phyloP scores from a whole-genome alignment of 2,329 filamentous ascomycete genomes.

The Teratosphaeria gauchensis region DNA sequence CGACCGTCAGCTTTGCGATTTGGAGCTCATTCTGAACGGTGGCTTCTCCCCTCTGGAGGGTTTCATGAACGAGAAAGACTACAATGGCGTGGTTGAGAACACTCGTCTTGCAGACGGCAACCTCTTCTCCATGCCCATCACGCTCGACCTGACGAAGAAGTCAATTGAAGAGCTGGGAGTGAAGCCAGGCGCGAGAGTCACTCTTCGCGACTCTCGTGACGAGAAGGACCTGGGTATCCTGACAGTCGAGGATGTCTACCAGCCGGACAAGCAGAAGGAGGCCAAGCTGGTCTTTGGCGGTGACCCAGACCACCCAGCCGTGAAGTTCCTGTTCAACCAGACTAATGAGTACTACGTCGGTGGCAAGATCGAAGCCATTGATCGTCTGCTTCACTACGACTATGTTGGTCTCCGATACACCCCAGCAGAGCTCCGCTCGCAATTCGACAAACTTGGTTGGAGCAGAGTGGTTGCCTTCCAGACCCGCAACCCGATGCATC shows the following conservation, averaged over 20 bases:
- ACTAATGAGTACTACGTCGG: conserved; percentile 86
- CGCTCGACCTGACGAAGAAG: conserved; percentile 70
- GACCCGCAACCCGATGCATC: conserved; percentile 98
- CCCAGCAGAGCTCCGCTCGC: conserved; percentile 82
- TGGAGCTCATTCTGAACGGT: conserved; percentile 93
- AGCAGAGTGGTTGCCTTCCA: conserved; percentile 96
- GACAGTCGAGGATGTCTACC: conserved; percentile 91
- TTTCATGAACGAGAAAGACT: conserved; percentile 96
- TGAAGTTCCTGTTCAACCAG: conserved; percentile 77
- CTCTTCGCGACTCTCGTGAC: conserved; percentile 90
- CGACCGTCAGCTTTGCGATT: conserved; percentile 93
- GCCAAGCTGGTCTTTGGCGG: conserved; percentile 91
- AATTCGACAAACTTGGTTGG: conserved; percentile 99
- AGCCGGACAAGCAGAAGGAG: conserved; percentile 85
- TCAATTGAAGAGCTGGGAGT: conserved; percentile 66
- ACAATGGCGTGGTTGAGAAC: conserved; percentile 83
- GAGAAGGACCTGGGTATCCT: conserved; percentile 93
- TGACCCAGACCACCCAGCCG: conserved; percentile 76
- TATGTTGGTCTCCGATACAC: conserved; percentile 95
- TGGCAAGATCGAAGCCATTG: conserved; percentile 91
- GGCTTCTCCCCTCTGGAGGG: conserved; percentile 97
- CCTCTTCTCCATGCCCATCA: conserved; percentile 96
- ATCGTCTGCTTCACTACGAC: conserved; percentile 95
- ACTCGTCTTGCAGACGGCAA: conserved; percentile 78
- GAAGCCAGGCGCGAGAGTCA: conserved; percentile 71